These are phyloP conservation scores for Vigna angularis DNA, from an alignment of 306 rosid genomes.

Conservation along the genomic window DNA sequence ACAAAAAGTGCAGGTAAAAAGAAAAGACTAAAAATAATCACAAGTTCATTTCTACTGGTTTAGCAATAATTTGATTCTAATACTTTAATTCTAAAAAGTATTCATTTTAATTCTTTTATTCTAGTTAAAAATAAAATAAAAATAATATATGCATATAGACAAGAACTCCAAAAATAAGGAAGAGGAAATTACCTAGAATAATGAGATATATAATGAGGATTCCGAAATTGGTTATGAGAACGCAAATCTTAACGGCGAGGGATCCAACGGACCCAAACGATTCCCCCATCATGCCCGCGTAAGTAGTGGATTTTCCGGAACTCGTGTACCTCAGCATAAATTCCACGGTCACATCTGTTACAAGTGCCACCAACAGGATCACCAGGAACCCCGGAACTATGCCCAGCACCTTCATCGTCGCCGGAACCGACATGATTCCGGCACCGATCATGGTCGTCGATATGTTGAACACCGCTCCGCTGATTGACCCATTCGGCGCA, in stretches of 20 bases:
- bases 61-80: no score
- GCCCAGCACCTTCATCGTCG: conserved; percentile 66
- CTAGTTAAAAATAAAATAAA: no score
- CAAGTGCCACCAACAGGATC: conserved; percentile 53
- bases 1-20: no score
- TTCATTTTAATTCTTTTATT: no score
- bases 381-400: conserved; percentile 56
- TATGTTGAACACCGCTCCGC: conserved; percentile 67
- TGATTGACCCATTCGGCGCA: conserved; percentile 39
- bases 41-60: no score
- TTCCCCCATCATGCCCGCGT: conserved; percentile 60
- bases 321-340: conserved; percentile 61
- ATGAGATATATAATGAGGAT: conserved; percentile 62
- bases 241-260: conserved; percentile 57
- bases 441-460: conserved; percentile 72
- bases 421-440: conserved; percentile 76
- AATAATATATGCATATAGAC: no score
- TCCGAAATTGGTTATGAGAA: conserved; percentile 61
- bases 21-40: no score
- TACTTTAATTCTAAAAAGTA: no score
- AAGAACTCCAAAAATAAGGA: neutral
- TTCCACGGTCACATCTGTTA: conserved; percentile 61
- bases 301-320: conserved; percentile 56
- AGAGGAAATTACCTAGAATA: conserved; percentile 54
- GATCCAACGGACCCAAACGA: conserved; percentile 59